Evolutionary conservation across 495 filamentous ascomycete genomes (phyloP).

Genomic region (Penicillium salamii): DNA sequence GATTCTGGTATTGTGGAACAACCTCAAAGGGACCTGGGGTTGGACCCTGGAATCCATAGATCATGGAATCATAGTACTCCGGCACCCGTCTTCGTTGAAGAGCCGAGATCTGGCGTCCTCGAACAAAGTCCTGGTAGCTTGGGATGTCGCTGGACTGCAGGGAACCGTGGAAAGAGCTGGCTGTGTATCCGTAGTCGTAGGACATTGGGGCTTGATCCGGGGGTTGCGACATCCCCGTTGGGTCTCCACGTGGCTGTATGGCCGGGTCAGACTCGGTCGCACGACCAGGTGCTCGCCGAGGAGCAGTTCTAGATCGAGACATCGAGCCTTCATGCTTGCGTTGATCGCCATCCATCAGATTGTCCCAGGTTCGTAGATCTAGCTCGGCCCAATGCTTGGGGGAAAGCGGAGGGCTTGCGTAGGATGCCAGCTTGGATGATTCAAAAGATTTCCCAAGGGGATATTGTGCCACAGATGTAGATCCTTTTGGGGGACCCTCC

Average conservation of each 20-base stretch:
- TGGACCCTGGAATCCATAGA: conserved; percentile 74
- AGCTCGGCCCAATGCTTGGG: conserved; percentile 54
- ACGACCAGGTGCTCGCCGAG: conserved; percentile 19
- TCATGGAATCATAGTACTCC: conserved; percentile 68
- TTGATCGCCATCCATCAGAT: conserved; percentile 69
- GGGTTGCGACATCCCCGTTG: conserved; percentile 32
- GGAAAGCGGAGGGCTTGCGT: conserved; percentile 56
- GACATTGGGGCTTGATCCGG: conserved; percentile 32
- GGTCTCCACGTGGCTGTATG: conserved; percentile 38
- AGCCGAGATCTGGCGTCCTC: conserved; percentile 31
- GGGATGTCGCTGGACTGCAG: conserved; percentile 43
- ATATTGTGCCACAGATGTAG: background rate
- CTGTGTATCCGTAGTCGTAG: conserved; percentile 47
- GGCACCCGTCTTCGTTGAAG: too few species aligned
- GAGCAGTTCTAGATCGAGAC: conserved; percentile 22
- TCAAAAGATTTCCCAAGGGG: background rate
- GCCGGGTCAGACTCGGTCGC: conserved; percentile 35
- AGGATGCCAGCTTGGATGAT: conserved; percentile 56
- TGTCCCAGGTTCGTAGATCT: conserved; percentile 43
- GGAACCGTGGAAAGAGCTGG: conserved; percentile 34
- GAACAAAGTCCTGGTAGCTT: conserved; percentile 40
- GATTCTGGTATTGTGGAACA: conserved; percentile 71
- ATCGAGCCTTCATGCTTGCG: conserved; percentile 58
- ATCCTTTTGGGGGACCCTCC: background rate
- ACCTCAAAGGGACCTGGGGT: conserved; percentile 71